Conservation (phyloP, 1,139 yeast species). For the Candida frijolesensis region DNA sequence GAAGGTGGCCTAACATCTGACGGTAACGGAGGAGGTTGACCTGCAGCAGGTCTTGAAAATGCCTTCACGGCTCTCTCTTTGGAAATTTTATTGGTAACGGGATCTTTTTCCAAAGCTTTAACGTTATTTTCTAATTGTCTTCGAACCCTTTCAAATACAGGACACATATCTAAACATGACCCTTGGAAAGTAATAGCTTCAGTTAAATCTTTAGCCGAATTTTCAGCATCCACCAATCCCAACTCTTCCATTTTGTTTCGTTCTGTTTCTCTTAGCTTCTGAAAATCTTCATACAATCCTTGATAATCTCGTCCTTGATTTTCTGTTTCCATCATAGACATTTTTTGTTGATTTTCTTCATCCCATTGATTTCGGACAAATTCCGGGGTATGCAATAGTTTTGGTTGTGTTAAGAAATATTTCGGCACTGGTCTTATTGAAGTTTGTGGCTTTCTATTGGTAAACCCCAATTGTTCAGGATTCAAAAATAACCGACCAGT, state of each 20-base stretch:
- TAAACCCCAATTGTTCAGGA: conserved; percentile 36
- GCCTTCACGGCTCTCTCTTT: conserved; percentile 78
- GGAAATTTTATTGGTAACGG: conserved; percentile 63
- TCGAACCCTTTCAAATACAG: conserved; percentile 86
- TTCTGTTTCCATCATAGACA: conserved; percentile 37
- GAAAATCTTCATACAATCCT: conserved; percentile 56
- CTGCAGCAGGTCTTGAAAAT: conserved; percentile 96
- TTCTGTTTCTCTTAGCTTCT: conserved; percentile 75
- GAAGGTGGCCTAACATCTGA: conserved; percentile 96
- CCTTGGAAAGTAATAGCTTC: conserved; percentile 91
- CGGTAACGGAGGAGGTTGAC: conserved; percentile 97
- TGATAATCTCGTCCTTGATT: conserved; percentile 41
- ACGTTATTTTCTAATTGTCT: conserved; percentile 89
- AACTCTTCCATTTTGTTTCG: conserved; percentile 76
- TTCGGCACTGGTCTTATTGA: conserved; percentile 39
- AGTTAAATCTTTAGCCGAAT: conserved; percentile 73
- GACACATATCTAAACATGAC: conserved; percentile 92
- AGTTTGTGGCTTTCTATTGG: conserved; percentile 5
- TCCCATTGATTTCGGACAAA: conserved; percentile 46
- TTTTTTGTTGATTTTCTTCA: conserved; percentile 39
- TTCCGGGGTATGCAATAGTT: conserved; percentile 37
- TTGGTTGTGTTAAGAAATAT: conserved; percentile 39
- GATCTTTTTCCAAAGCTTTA: conserved; percentile 74
- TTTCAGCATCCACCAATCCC: conserved; percentile 89
- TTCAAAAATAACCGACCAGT: conserved; percentile 33